Conservation (phyloP, 2,329 filamentous ascomycete species). For the Curvularia hawaiiensis region DNA sequence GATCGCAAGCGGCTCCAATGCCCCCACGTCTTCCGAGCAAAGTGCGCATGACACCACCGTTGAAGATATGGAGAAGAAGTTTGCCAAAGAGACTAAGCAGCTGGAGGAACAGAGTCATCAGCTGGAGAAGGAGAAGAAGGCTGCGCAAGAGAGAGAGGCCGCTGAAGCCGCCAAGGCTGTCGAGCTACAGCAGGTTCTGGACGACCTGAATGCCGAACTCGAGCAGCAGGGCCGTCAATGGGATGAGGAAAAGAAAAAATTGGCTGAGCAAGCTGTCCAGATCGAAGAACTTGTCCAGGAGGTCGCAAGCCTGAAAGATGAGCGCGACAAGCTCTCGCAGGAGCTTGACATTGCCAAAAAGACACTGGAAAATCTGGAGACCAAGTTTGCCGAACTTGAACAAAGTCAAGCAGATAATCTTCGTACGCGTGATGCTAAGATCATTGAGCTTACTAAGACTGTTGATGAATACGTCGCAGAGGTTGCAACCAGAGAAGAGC, state of each 20-base stretch:
- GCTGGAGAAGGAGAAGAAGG: conserved; percentile 40
- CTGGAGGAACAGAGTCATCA: conserved; percentile 39
- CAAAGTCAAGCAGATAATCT: conserved; percentile 37
- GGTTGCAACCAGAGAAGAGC: conserved; percentile 27
- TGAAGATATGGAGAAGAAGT: conserved; percentile 45
- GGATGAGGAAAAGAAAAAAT: conserved; percentile 45
- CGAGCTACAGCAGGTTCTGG: conserved; percentile 44
- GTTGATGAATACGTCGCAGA: conserved; percentile 35
- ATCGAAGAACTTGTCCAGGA: conserved; percentile 36
- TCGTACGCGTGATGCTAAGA: conserved; percentile 35
- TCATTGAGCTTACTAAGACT: conserved; percentile 32
- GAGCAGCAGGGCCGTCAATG: conserved; percentile 43
- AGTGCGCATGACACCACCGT: conserved; percentile 34
- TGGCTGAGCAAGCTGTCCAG: conserved; percentile 38
- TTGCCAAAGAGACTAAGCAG: conserved; percentile 40
- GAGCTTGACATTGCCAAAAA: conserved; percentile 30
- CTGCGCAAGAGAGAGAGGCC: conserved; percentile 38
- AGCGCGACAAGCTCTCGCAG: conserved; percentile 32
- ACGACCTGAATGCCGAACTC: conserved; percentile 43
- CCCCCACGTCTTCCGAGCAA: conserved; percentile 20
- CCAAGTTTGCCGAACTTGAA: conserved; percentile 34
- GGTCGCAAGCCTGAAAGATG: conserved; percentile 29
- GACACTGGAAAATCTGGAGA: conserved; percentile 35
- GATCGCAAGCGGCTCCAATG: conserved; percentile 27
- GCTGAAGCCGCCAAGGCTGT: conserved; percentile 39